Conservation (phyloP, 2,329 filamentous ascomycete genomes). For the Plenodomus biglobosus region DNA sequence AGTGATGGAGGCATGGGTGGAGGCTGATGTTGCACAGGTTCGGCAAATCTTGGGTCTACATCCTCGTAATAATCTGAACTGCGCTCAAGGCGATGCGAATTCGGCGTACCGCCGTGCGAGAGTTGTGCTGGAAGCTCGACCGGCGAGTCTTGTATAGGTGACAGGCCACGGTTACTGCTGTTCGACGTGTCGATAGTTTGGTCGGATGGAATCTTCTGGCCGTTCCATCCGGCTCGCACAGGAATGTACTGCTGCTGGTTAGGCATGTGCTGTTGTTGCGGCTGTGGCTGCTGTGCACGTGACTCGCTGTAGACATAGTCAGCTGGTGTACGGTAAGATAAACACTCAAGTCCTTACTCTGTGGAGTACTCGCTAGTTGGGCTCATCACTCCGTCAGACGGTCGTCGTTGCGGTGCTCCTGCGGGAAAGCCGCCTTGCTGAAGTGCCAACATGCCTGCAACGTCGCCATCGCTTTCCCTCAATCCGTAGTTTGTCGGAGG, state of each 20-base stretch:
- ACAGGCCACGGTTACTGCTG: conserved; percentile 40
- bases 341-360: conserved; percentile 62
- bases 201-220: conserved; percentile 27
- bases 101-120: conserved; percentile 26
- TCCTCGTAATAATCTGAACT: conserved; percentile 81
- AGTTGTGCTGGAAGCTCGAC: conserved; percentile 38
- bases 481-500: conserved; percentile 45
- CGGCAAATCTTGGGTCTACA: conserved; percentile 82
- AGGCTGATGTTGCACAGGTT: conserved; percentile 40
- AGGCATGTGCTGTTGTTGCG: conserved; percentile 18
- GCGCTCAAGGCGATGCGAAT: conserved; percentile 27
- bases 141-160: conserved; percentile 45
- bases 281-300: conserved; percentile 21
- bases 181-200: conserved; percentile 26
- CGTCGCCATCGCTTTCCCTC: conserved; percentile 68
- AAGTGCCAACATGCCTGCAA: conserved; percentile 71
- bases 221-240: conserved; percentile 52
- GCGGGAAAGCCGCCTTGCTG: conserved; percentile 56
- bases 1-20: conserved; percentile 38
- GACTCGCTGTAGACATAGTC: conserved; percentile 11
- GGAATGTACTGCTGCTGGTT: conserved; percentile 45
- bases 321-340: conserved; percentile 6
- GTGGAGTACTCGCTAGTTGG: conserved; percentile 73
- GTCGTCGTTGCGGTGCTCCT: conserved; percentile 29
- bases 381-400: conserved; percentile 38